Evolutionary conservation across 148 eudicot species (phyloP), one percentile per base, ranked within the genome.

Genomic region (Salicornia ramosissima): DNA sequence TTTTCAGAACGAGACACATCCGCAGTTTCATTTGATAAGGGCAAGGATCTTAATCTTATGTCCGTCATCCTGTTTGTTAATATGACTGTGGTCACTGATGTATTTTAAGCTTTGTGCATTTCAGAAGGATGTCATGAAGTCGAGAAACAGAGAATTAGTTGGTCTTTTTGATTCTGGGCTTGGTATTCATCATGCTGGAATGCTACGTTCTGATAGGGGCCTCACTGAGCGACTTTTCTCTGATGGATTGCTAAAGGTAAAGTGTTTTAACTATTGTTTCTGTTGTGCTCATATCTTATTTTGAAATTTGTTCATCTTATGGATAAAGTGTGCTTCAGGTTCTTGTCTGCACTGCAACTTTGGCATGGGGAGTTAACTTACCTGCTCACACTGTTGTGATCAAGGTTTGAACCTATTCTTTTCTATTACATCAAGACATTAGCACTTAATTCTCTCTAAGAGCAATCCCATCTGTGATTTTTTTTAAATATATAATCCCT

Each of bases 321-420:
- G 64, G 42, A 67, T 64, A 31, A 40, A 43, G 29, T 73, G 22
- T 50, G 28, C 31, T 80, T 73, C 78, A 90, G 97, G 99, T 91
- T 26, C 99, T 91, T 76, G 96, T 87, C 66, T 95, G 99, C 81
- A 95, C 99, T 39, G 99, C 99, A 65, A 95, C 99, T 73, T 77
- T 95, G 82, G 99, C 99, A 67, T 95, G 99, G 99, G 99, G 99
- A 64, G 99, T 95, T 26, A 95, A 95, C 81, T 82, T 95, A 79
- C 99, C 99, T 68, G 99, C 99, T 77, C 99, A 95, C 76, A 95
- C 99, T 34, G 99, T 95, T 69, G 99, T 95, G 78, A 95, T 95
- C 49, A 95, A 95, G 99, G 97, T 92, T 72, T 71, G 85, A 71
- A 67, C 62, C 50, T 64, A 15, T 51, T 63, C 54, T 12, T 31